Evolutionary conservation across 2,329 filamentous ascomycete genomes (phyloP), one percentile per base, ranked within the genome.

Genomic region (Helminthosporium solani): DNA sequence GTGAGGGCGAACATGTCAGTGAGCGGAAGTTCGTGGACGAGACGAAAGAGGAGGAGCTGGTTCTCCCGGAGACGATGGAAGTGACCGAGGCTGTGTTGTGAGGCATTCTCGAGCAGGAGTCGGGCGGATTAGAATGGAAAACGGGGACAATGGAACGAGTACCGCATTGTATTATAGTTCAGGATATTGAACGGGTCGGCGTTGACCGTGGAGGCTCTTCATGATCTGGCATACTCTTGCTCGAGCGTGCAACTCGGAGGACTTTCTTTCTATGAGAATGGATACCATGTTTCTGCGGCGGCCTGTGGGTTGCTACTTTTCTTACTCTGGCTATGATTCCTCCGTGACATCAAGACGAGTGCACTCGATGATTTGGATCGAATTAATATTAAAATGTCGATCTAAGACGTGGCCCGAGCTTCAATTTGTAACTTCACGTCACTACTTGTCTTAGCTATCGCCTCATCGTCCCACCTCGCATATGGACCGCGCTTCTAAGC

Each of bases 21-120:
- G 89, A 96, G 70, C 80, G 91, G 60, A 92, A 88, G 66, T 96
- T 96, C 73, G 84, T 92, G 40, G 84, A 89, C 47, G 85, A 88
- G 38, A 75, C 78, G 9, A 79, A 73, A 15, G 74, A 77, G 21
- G 85, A 89, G 66, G 89, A 95, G 72, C 73, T 88, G 41, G 83
- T 95, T 50, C 79, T 88, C 49, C 84, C 33, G 20, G 20, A 38
- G 35, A 15, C n/a, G 20, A 54, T 44, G 31, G 55, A 60, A 47
- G 53, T 51, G 23, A 56, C 55, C 28, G 53, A 62, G 31, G 56
- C 57, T 47, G 50, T 47, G 33, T 35, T 54, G 16, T 47, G 39
- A 42, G 31, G 7, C 25, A 27, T n/a, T 11, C 34, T 21, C 18
- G 15, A 15, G 7, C 35, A 40, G 33, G 16, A 12, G 20, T 15